phyloP scores from a whole-genome alignment of 106 monocot genomes.

The Phalaenopsis aphrodite region DNA sequence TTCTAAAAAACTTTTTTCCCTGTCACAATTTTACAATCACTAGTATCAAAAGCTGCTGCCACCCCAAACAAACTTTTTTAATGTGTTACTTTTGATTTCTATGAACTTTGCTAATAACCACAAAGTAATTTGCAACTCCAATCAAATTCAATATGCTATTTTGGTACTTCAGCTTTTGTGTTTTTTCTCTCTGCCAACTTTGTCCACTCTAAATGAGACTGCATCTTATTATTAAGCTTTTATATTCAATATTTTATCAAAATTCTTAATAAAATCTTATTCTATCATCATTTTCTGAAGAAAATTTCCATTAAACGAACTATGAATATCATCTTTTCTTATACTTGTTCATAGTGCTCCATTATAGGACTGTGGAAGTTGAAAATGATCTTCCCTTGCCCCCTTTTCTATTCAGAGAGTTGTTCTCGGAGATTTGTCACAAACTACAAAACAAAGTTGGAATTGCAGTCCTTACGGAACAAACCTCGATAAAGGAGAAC shows the following conservation, averaged over 20 bases:
- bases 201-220: too few relatives aligned
- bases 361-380: neutral
- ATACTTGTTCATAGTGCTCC: neutral
- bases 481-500: conserved; percentile 10
- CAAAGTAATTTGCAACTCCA: neutral
- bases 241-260: neutral
- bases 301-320: neutral
- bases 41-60: too few relatives aligned
- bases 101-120: neutral
- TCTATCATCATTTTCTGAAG: neutral
- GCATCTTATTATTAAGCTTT: too few relatives aligned
- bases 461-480: conserved; percentile 19
- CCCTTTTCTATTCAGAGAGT: conserved; percentile 25
- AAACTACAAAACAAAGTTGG: conserved; percentile 36
- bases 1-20: too few relatives aligned
- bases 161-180: neutral
- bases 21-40: too few relatives aligned
- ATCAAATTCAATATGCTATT: neutral
- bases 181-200: too few relatives aligned
- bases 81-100: neutral
- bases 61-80: too few relatives aligned
- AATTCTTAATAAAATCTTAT: neutral
- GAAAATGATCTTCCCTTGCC: neutral
- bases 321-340: neutral
- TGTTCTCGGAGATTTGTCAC: conserved; percentile 24